phyloP scores from a whole-genome alignment of 306 rosid genomes.

The Dryas drummondii region DNA sequence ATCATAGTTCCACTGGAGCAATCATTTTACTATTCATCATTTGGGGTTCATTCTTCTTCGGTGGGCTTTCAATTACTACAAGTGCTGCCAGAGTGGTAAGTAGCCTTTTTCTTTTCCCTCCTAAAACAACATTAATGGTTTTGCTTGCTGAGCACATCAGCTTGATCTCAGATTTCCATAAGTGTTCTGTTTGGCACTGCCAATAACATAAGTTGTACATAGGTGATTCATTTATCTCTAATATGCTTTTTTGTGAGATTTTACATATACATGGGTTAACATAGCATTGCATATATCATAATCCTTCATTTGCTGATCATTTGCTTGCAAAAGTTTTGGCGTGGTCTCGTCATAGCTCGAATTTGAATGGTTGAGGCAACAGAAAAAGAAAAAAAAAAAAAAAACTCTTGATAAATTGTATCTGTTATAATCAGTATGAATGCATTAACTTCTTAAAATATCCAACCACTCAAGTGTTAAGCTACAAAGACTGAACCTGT shows the following conservation, averaged over 20 bases:
- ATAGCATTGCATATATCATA: background rate
- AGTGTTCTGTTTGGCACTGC: background rate
- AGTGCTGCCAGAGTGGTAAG: conserved; percentile 90
- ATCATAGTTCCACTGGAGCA: conserved; percentile 64
- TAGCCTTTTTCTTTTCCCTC: background rate
- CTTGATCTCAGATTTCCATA: background rate
- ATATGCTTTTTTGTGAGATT: background rate
- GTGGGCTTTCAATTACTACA: conserved; percentile 83
- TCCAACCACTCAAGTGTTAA: background rate
- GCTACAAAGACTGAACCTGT: too few relatives aligned
- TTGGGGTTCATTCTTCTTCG: conserved; percentile 90
- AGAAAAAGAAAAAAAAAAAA: background rate
- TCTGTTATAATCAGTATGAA: background rate
- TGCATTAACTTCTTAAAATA: background rate
- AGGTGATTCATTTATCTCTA: background rate
- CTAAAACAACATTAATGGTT: background rate
- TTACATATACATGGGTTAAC: background rate
- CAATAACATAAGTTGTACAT: background rate
- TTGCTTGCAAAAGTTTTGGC: background rate
- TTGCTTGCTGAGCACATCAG: background rate
- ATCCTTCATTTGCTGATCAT: background rate
- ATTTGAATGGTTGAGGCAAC: background rate
- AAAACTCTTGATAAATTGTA: background rate
- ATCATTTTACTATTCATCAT: conserved; percentile 60
- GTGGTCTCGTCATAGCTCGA: background rate